Conservation (phyloP, 2,329 filamentous ascomycete genomes). For the Aureobasidium sp. region DNA sequence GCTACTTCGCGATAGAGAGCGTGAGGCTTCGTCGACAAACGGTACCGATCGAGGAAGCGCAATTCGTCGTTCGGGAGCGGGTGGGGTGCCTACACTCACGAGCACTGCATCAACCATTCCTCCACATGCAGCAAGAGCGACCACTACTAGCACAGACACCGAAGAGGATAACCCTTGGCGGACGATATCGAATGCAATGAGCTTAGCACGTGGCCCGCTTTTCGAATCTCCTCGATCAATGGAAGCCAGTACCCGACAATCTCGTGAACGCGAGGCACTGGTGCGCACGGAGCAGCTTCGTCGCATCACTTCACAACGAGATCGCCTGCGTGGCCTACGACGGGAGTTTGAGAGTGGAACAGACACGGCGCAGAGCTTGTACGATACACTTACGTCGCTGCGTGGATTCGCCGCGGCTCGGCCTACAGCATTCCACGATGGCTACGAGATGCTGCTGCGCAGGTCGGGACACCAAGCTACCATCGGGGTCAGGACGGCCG, state of each 20-base stretch:
- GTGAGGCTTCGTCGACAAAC: not conserved
- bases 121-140: conserved; percentile 15
- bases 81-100: not conserved
- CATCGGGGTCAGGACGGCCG: conserved; percentile 40
- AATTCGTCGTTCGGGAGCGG: conserved; percentile 1
- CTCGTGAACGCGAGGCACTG: conserved; percentile 1
- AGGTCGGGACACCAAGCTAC: not conserved
- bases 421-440: conserved; percentile 9
- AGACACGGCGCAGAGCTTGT: conserved; percentile 5
- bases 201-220: conserved; percentile 30
- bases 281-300: conserved; percentile 13
- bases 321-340: conserved; percentile 8
- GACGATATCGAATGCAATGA: conserved; percentile 42
- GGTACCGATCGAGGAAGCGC: not conserved
- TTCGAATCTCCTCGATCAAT: conserved; percentile 24
- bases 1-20: conserved; percentile 7
- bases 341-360: conserved; percentile 14
- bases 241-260: conserved; percentile 14
- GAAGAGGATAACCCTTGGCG: conserved; percentile 39
- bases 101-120: conserved; percentile 5
- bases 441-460: conserved; percentile 8
- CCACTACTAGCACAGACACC: not conserved
- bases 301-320: conserved; percentile 6
- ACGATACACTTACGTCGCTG: conserved; percentile 8
- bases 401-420: conserved; percentile 4